Base-by-base conservation (phyloP, 2,329 filamentous ascomycete genomes). In the Beauveria rudraprayagi region DNA sequence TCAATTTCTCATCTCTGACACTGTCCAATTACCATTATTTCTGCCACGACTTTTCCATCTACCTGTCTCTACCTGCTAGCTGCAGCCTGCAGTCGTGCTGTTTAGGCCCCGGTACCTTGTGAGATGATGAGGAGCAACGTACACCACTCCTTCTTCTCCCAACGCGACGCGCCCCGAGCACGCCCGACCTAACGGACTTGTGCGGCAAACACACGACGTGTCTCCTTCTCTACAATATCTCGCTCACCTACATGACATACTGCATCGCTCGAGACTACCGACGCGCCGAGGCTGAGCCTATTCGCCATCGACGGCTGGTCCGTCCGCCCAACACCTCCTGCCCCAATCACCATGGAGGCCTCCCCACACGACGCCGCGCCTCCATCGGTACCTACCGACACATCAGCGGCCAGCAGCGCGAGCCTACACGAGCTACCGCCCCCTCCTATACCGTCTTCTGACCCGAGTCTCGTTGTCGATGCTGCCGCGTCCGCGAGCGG, bases 371-470 rank as follows among this genome's bases (percentile, higher is more conserved):
- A n/a, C 53, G 22, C 54, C n/a, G 48, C 57, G 14, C 14, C 43
- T 26, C 5, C 44, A n/a, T 40, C 56, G 22, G 22, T 26, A n/a
- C 19, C 52, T 14, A 50, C 40, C 44, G 52, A 56, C 34, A 44
- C 44, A 3, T 51, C 60, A 11, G 50, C 48, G 26, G 41, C 57
- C 34, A 52, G 56, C 37, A 59, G 46, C 17, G 34, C 40, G 3
- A 43, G 40, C 41, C 46, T 47, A 5, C 41, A 41, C 63, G 70
- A 72, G 22, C 69, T 72, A 8, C 78, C 78, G 11, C 75, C 77
- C 24, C 72, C 76, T n/a, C 77, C 77, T 46, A 70, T 74, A n/a
- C 75, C 75, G 10, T 70, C 75, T 5, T 71, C 74, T 65, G 71
- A 78, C 67, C 69, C 71, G 62, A 64, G 70, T 61, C 66, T 77